Conservation (phyloP, 2,329 filamentous ascomycete genomes). For the Colletotrichum somersetense region DNA sequence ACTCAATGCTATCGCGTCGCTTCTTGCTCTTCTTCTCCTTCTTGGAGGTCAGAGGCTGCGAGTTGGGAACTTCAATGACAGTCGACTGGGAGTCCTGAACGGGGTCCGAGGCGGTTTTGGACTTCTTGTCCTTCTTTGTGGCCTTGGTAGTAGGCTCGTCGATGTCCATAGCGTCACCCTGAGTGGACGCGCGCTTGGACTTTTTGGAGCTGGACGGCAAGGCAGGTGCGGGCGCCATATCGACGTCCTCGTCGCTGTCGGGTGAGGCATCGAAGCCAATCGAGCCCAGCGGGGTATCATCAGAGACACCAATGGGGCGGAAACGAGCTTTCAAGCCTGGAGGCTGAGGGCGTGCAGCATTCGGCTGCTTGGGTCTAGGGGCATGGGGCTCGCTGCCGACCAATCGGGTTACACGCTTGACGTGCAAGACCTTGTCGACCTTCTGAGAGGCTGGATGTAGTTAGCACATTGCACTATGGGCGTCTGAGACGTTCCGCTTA, state of each 20-base stretch:
- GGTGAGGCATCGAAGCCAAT: conserved; percentile 57
- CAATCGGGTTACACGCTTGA: conserved; percentile 73
- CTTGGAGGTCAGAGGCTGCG: conserved; percentile 43
- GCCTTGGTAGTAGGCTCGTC: conserved; percentile 42
- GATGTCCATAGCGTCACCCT: conserved; percentile 46
- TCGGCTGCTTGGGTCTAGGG: conserved; percentile 59
- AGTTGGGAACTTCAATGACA: conserved; percentile 35
- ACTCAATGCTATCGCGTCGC: conserved; percentile 40
- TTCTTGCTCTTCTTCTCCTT: conserved; percentile 54
- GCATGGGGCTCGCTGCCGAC: conserved; percentile 53
- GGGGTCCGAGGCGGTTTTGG: conserved; percentile 36
- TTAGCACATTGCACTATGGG: neutral
- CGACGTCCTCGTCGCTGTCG: conserved; percentile 59
- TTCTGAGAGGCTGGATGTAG: conserved; percentile 49
- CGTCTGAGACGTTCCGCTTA: conserved; percentile 52
- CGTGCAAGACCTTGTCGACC: conserved; percentile 72
- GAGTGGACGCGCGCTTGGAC: conserved; percentile 48
- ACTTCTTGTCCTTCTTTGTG: conserved; percentile 51
- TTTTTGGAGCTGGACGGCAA: conserved; percentile 48
- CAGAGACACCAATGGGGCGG: conserved; percentile 71
- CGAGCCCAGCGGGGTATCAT: conserved; percentile 48
- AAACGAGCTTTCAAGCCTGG: conserved; percentile 76
- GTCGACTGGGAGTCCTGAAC: conserved; percentile 26
- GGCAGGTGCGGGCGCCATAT: conserved; percentile 59
- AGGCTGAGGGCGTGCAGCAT: conserved; percentile 72